Evolutionary conservation across 2,329 filamentous ascomycete species (phyloP).

Genomic region (Botrytis galanthina): DNA sequence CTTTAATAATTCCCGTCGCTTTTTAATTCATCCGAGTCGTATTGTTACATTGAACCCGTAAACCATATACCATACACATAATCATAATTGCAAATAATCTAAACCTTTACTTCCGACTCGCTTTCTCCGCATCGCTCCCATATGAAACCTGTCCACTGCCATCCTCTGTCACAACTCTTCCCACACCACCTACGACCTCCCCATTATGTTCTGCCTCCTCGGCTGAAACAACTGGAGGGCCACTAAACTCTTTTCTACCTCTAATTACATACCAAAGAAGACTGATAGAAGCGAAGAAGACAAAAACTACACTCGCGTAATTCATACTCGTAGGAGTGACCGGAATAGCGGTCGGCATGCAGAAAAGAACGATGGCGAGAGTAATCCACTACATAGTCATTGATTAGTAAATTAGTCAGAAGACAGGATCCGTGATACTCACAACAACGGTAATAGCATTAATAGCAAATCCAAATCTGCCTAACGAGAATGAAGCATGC

Average conservation of each 20-base stretch:
- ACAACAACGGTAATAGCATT: slow-evolving; percentile 61
- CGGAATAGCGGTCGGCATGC: slow-evolving; percentile 65
- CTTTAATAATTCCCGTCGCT: background rate
- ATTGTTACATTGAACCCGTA: background rate
- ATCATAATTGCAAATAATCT: slow-evolving; percentile 1
- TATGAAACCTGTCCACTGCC: slow-evolving; percentile 16
- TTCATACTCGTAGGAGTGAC: slow-evolving; percentile 60
- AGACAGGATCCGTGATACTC: background rate
- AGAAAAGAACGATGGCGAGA: slow-evolving; percentile 70
- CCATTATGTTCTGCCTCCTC: slow-evolving; percentile 34
- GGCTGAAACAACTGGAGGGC: slow-evolving; percentile 43
- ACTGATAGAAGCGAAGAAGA: slow-evolving; percentile 59
- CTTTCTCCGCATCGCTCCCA: slow-evolving; percentile 20
- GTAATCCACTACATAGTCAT: slow-evolving; percentile 55
- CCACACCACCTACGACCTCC: slow-evolving; percentile 28
- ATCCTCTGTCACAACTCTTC: slow-evolving; percentile 26
- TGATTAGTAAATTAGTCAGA: background rate
- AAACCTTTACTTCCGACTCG: slow-evolving; percentile 4
- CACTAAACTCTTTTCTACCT: slow-evolving; percentile 62
- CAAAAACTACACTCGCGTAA: slow-evolving; percentile 65
- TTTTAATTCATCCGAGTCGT: background rate
- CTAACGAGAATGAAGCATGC: slow-evolving; percentile 66
- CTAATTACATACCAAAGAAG: slow-evolving; percentile 62
- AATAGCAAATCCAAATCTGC: slow-evolving; percentile 64
- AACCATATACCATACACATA: background rate